Evolutionary conservation across 345 rosid genomes (phyloP), one percentile per base, ranked within the genome.

Genomic region (Hibiscus tridactylites): DNA sequence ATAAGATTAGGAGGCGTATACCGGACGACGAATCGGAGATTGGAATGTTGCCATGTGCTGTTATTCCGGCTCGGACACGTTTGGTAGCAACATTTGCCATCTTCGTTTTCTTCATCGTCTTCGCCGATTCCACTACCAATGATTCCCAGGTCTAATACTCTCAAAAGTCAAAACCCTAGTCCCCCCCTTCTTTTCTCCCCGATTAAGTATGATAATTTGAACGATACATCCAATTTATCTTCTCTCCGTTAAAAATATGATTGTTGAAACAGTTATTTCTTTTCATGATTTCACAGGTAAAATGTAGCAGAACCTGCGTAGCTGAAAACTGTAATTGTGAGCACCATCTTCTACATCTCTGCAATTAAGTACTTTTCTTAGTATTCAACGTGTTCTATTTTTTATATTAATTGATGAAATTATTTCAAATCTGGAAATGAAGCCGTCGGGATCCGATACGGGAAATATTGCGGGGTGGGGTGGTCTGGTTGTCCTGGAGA

Each of bases 391-490:
- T 2, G 0, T 50, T 39, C 24, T 0, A 16, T 60, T 65, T 19
- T 59, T 0, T 47, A 52, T 0, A 15, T 28, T 70, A 64, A 65
- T 19, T 11, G 24, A 19, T 64, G 6, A 64, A 64, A 19, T n/a
- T 21, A 65, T 33, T 31, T 19, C 13, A 31, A 26, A 46, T 69
- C 47, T 71, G 65, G 70, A 65, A 65, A 58, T 76, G 50, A 60
- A 90, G 92, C 87, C 29, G 70, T 86, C 31, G 90, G 90, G 57
- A 88, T 94, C 68, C 84, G 93, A n/a, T 94, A 94, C 77, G 96
- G 98, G 61, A 91, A 91, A 80, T 94, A 90, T 74, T 94, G 98
- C 69, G 98, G 98, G 21, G 85, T 94, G 59, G 97, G 97, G 26
- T 88, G 91, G 89, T 82, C 79, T 16, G 97, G 98, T 5, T 94